phyloP scores from a whole-genome alignment of 371 early-diverging fungal genomes.

The Mortierella sp. region DNA sequence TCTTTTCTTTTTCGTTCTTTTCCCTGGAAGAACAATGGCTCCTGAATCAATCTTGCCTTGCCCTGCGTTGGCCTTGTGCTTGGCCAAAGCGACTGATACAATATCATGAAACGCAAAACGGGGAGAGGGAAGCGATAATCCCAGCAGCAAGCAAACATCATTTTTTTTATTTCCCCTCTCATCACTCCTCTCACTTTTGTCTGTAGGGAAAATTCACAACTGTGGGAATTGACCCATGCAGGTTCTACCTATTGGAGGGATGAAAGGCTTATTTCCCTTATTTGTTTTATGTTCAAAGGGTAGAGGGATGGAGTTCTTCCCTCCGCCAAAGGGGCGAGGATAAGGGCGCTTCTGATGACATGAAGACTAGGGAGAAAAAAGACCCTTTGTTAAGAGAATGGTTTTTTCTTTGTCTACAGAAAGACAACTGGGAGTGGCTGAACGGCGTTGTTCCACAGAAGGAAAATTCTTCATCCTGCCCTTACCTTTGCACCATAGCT shows the following conservation, averaged over 20 bases:
- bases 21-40: neutral
- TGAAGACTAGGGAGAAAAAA: neutral
- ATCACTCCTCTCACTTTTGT: neutral
- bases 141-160: neutral
- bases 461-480: neutral
- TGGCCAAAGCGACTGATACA: neutral
- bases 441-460: slow-evolving; percentile 7
- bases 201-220: neutral
- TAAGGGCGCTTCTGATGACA: neutral
- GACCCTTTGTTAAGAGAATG: no score
- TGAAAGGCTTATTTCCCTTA: no score
- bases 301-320: no score
- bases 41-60: neutral
- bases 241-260: neutral
- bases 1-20: neutral
- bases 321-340: neutral
- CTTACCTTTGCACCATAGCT: neutral
- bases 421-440: neutral
- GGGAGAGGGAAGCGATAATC: neutral
- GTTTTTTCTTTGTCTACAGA: no score
- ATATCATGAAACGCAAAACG: neutral
- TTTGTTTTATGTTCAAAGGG: neutral
- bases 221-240: neutral
- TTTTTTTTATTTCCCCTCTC: neutral
- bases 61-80: neutral